Base-by-base conservation (phyloP, 305 asterid genomes). In the Fraxinus greggii region DNA sequence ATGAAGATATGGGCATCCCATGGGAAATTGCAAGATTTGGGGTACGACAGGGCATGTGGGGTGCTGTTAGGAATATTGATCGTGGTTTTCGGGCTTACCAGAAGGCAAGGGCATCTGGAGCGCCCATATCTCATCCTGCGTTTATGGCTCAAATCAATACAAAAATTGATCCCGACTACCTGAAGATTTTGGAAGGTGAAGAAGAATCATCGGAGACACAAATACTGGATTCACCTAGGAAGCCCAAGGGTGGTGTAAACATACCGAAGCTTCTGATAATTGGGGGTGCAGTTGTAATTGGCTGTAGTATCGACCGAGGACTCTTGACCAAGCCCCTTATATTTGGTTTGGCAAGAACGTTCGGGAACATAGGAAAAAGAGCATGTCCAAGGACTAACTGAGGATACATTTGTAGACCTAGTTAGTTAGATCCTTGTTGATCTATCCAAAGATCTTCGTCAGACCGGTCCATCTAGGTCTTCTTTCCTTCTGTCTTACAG, bases 1-100 rank as follows among this genome's bases (percentile, higher is more conserved):
- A 95, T 1, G 98, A 95, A 82, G 97, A 95, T 83, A 95, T 95
- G 98, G 98, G 98, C 74, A 95, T 95, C 79, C 98, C 98, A 1
- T 90, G 97, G 92, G 98, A 93, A 85, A 88, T 95, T 5, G 93
- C 97, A 1, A 95, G 94, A 79, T 90, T 95, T 29, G 98, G 98
- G 23, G 89, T 92, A 15, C 87, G 91, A 5, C 98, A 92, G 61
- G 98, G 97, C 29, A 95, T 93, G 98, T 93, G 98, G 97, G 95
- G 97, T 0, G 24, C 93, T 0, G 98, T 90, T 51, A 88, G 86
- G 81, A 91, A 86, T 59, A 87, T 93, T n/a, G 97, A 90, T 42
- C 92, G 91, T 26, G 98, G 97, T 1, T 86, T 93, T 76, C 87
- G 97, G 36, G 89, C 91, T 26, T 95, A 95, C 85, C 97, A 93